Conservation (phyloP, 768 basidiomycete genomes). For the Paxillus ammoniavirescens region DNA sequence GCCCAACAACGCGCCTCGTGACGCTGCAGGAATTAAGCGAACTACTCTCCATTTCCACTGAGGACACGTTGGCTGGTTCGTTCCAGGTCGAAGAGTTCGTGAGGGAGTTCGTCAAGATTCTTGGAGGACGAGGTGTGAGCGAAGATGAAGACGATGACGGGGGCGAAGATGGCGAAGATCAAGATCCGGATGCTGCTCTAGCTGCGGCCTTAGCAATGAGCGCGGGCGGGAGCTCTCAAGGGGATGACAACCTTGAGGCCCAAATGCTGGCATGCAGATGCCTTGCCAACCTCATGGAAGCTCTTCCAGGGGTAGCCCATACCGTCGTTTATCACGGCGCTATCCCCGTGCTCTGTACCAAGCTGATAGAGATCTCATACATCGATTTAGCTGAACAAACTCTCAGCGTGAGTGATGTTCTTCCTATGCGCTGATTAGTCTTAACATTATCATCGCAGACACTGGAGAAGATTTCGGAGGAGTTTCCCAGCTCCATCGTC, state of each 20-base stretch:
- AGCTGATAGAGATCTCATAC: conserved; percentile 94
- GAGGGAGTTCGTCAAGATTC: conserved; percentile 85
- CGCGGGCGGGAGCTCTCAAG: conserved; percentile 62
- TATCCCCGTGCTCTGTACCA: conserved; percentile 95
- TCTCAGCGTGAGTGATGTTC: conserved; percentile 70
- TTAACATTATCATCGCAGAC: conserved; percentile 54
- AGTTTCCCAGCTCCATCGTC: conserved; percentile 93
- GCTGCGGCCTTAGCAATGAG: conserved; percentile 88
- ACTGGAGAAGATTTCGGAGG: conserved; percentile 96
- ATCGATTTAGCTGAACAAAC: conserved; percentile 99
- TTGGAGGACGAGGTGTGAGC: conserved; percentile 74
- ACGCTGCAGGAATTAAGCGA: conserved; percentile 96
- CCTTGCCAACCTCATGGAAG: conserved; percentile 97
- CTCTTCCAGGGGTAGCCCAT: conserved; percentile 96
- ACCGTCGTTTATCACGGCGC: conserved; percentile 98
- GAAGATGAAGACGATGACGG: conserved; percentile 72
- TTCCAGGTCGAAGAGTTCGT: conserved; percentile 93
- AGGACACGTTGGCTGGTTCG: conserved; percentile 95
- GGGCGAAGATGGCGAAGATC: conserved; percentile 58
- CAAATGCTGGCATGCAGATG: conserved; percentile 96
- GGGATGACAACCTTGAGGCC: conserved; percentile 88
- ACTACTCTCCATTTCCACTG: conserved; percentile 91
- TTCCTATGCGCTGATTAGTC: conserved; percentile 2
- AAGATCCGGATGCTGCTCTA: conserved; percentile 84
- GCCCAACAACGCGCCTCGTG: conserved; percentile 80